phyloP scores from a whole-genome alignment of 139 green algal species.

The Chlorella sp. region DNA sequence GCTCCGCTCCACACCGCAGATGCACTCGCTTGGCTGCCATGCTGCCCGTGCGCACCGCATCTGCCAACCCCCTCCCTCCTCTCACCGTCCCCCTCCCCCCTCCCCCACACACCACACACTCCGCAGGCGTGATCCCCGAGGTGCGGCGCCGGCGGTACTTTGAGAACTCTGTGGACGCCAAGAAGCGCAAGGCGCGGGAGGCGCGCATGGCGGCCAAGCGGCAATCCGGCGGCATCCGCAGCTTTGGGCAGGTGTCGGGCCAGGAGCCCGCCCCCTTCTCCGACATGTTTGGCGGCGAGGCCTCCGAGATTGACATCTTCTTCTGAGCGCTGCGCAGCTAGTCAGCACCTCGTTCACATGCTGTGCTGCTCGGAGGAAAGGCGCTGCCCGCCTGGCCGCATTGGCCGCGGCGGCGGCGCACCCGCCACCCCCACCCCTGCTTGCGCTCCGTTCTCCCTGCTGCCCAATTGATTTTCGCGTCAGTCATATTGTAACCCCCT shows the following conservation, averaged over 20 bases:
- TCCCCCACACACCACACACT: neutral
- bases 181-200: slow-evolving; percentile 64
- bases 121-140: slow-evolving; percentile 48
- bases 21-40: too few species aligned
- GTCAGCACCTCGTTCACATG: too few species aligned
- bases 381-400: neutral
- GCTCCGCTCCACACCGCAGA: too few species aligned
- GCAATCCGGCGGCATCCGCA: slow-evolving; percentile 1
- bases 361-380: too few species aligned
- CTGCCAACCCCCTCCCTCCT: too few species aligned
- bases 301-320: slow-evolving; percentile 8
- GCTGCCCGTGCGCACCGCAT: too few species aligned
- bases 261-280: slow-evolving; percentile 54
- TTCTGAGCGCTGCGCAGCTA: neutral
- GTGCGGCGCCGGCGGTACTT: slow-evolving; percentile 61
- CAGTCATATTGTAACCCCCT: too few species aligned
- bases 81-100: neutral
- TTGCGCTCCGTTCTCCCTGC: neutral
- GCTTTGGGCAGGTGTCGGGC: slow-evolving; percentile 38
- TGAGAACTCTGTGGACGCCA: slow-evolving; percentile 59
- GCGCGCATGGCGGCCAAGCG: slow-evolving; percentile 45
- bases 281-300: slow-evolving; percentile 52
- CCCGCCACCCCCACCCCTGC: neutral
- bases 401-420: neutral
- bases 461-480: neutral